phyloP scores from a whole-genome alignment of 2,329 filamentous ascomycete species.

The Cordyceps cicadae region DNA sequence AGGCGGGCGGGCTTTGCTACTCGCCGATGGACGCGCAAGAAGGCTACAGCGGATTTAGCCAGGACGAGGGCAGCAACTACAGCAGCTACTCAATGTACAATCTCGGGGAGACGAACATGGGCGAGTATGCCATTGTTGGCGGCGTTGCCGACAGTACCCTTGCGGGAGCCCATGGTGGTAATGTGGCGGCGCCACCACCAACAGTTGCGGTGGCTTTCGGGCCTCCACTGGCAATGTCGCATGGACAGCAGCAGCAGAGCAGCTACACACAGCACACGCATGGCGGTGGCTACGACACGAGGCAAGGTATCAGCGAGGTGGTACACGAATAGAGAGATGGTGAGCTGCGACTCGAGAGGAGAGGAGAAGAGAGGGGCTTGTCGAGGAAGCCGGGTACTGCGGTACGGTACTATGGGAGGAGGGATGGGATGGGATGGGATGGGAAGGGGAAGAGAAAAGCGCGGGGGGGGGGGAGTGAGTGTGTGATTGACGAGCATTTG shows the following conservation, averaged over 20 bases:
- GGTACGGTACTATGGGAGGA: no score
- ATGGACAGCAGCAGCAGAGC: not conserved
- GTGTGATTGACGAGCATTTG: not conserved
- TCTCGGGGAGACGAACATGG: not conserved
- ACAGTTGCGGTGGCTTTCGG: not conserved
- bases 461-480: not conserved
- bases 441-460: not conserved
- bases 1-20: not conserved
- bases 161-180: not conserved
- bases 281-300: not conserved
- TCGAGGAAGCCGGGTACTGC: no score
- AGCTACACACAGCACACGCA: not conserved
- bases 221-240: not conserved
- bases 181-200: not conserved
- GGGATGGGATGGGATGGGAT: not conserved
- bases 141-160: not conserved
- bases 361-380: no score
- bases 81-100: not conserved
- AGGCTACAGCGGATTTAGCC: not conserved
- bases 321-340: not conserved
- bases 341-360: no score
- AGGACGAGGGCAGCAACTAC: not conserved
- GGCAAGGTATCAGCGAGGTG: not conserved
- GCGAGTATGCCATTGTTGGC: not conserved
- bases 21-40: not conserved